Evolutionary conservation across 225 moss, liverwort and hornwort genomes (phyloP).

Genomic region (Polytrichum commune): DNA sequence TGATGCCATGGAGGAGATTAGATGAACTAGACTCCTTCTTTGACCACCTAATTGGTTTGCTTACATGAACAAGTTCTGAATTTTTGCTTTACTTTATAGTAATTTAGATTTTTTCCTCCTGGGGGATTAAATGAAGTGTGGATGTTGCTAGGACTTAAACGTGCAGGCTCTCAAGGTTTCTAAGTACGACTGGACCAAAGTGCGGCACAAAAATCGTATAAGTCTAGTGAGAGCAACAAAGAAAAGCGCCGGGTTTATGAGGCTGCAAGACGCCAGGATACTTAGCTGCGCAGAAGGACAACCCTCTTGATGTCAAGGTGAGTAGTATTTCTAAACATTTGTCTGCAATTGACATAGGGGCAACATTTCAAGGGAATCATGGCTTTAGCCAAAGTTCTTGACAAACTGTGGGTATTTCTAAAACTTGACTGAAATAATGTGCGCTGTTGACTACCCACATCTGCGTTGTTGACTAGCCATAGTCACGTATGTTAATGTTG

Average conservation of each 20-base stretch:
- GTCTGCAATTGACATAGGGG: neutral
- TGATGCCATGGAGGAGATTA: neutral
- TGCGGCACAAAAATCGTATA: conserved; percentile 86
- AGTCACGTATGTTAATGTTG: too few species aligned
- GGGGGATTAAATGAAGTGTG: neutral
- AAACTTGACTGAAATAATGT: too few species aligned
- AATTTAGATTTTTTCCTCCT: too few species aligned
- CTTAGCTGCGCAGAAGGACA: conserved; percentile 37
- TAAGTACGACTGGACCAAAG: conserved; percentile 89
- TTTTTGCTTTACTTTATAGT: too few species aligned
- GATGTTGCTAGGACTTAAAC: neutral
- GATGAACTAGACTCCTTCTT: neutral
- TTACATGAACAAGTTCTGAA: too few species aligned
- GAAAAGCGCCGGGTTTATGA: conserved; percentile 66
- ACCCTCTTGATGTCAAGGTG: conserved; percentile 2
- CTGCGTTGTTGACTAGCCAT: too few species aligned
- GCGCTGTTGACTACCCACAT: too few species aligned
- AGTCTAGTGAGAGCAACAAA: conserved; percentile 55
- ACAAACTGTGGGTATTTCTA: too few species aligned
- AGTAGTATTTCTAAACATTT: conserved; percentile 3
- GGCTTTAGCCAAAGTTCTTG: neutral
- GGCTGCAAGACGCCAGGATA: conserved; percentile 49
- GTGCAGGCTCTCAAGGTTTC: conserved; percentile 68
- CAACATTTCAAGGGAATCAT: neutral
- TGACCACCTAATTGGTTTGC: too few species aligned